A percentile compares a stretch with the other conserved stretches of the same genome.
Evolutionary conservation across 768 basidiomycete species (phyloP).

Genomic region (Tephrocybe sp.): DNA sequence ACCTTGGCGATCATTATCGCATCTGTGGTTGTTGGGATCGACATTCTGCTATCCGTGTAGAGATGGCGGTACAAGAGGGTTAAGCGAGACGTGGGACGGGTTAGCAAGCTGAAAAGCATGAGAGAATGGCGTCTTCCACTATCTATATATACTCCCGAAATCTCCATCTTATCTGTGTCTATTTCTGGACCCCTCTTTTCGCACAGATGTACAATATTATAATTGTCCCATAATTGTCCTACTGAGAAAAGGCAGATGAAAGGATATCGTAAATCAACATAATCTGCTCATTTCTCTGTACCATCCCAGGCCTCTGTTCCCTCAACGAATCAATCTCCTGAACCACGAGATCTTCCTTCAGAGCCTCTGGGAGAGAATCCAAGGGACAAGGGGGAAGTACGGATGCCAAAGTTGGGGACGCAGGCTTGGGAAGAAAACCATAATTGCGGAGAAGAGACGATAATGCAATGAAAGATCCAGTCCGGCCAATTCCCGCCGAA

Average conservation of each 20-base stretch:
- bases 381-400: slow-evolving; percentile 49
- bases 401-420: slow-evolving; percentile 26
- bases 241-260: slow-evolving; percentile 21
- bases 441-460: slow-evolving; percentile 71
- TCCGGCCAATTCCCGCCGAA: slow-evolving; percentile 85
- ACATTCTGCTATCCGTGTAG: slow-evolving; percentile 34
- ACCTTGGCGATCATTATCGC: slow-evolving; percentile 69
- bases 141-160: background rate
- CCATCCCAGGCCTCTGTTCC: slow-evolving; percentile 83
- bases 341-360: slow-evolving; percentile 55
- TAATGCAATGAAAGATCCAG: slow-evolving; percentile 81
- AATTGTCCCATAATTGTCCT: background rate
- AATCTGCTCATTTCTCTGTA: slow-evolving; percentile 67
- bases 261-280: slow-evolving; percentile 64
- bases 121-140: slow-evolving; percentile 8
- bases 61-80: slow-evolving; percentile 27
- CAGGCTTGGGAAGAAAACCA: slow-evolving; percentile 41
- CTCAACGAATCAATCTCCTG: slow-evolving; percentile 75
- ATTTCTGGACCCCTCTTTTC: background rate
- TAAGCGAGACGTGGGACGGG: slow-evolving; percentile 7
- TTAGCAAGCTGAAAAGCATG: slow-evolving; percentile 11
- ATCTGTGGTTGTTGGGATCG: slow-evolving; percentile 59
- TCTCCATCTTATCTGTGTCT: background rate
- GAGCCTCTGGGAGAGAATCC: slow-evolving; percentile 48
- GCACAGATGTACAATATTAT: background rate